Evolutionary conservation across 352 stramenopile genomes (phyloP).

Genomic region (Discostella stelligera): DNA sequence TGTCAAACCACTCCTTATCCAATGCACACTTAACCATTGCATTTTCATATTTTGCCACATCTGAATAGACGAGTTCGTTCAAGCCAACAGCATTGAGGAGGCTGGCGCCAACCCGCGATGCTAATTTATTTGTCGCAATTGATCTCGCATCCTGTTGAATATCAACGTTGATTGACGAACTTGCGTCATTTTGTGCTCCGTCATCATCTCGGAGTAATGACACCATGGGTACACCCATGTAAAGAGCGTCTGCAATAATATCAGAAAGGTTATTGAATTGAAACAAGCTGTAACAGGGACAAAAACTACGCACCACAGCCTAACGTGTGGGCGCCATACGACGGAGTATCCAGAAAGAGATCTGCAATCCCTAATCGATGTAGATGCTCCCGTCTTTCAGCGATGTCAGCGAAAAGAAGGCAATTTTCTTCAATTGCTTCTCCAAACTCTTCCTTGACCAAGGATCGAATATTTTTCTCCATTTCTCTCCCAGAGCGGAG

Average conservation of each 20-base stretch:
- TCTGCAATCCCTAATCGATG: conserved; percentile 84
- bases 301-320: conserved; percentile 59
- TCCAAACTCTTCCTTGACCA: conserved; percentile 42
- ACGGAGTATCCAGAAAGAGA: conserved; percentile 92
- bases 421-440: conserved; percentile 24
- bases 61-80: conserved; percentile 38
- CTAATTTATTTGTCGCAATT: conserved; percentile 46
- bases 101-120: conserved; percentile 66
- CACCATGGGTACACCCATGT: conserved; percentile 87
- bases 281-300: neutral
- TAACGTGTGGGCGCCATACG: conserved; percentile 95
- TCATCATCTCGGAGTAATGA: conserved; percentile 76
- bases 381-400: conserved; percentile 79
- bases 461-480: conserved; percentile 49
- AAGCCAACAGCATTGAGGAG: conserved; percentile 50
- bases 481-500: conserved; percentile 51
- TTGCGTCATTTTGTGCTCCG: neutral
- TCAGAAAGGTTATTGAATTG: neutral
- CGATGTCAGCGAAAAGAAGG: conserved; percentile 49
- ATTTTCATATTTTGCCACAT: conserved; percentile 49
- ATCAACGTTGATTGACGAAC: conserved; percentile 1
- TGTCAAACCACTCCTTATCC: conserved; percentile 33
- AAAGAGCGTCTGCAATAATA: conserved; percentile 83
- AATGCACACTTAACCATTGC: conserved; percentile 43
- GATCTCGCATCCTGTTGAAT: conserved; percentile 1